These are phyloP conservation scores for Cercospora citrullina DNA, from an alignment of 2,329 filamentous ascomycete genomes.

Conservation along the genomic window DNA sequence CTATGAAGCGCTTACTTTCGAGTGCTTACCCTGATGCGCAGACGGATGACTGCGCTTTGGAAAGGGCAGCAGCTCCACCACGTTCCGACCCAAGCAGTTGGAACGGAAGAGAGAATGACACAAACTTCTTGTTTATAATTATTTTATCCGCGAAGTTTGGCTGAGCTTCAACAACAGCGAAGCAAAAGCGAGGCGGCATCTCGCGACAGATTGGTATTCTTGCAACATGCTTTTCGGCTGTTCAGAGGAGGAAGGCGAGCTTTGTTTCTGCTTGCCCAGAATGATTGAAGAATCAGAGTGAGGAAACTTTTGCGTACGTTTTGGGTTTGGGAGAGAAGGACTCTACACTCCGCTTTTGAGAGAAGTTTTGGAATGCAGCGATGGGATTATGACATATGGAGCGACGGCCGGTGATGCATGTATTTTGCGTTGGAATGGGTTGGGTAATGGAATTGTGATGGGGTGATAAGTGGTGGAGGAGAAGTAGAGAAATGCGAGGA, in stretches of 20 bases:
- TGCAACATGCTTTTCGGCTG: background rate
- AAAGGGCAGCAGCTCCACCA: background rate
- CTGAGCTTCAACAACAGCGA: conserved; percentile 3
- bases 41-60: background rate
- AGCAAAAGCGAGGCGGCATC: background rate
- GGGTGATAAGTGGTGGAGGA: background rate
- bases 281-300: background rate
- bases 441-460: background rate
- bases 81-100: background rate
- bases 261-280: background rate
- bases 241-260: background rate
- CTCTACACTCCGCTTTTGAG: background rate
- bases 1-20: background rate
- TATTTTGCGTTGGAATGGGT: background rate
- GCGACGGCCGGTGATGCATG: background rate
- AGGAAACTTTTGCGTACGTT: background rate
- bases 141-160: background rate
- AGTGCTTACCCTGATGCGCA: background rate
- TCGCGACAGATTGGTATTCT: background rate
- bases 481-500: background rate
- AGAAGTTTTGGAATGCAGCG: background rate
- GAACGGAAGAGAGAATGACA: background rate
- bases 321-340: background rate
- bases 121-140: background rate
- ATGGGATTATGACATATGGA: background rate